Conservation (phyloP, 2,329 filamentous ascomycete genomes). For the Fusarium siculi region DNA sequence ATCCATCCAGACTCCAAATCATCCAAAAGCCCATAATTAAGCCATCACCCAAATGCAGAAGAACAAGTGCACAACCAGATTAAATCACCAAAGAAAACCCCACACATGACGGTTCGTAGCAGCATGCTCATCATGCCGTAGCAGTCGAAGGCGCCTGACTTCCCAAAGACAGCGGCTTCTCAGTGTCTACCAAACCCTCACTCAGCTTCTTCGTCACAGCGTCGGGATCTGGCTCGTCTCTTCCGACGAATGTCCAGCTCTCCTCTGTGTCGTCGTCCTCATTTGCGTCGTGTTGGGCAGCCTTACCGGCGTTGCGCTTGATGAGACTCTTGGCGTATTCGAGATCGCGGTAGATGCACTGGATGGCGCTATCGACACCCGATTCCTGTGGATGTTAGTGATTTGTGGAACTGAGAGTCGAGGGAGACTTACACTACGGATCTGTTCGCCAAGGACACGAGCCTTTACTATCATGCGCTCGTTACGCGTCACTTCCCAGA, state of each 20-base stretch:
- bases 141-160: conserved; percentile 33
- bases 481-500: conserved; percentile 92
- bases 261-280: conserved; percentile 74
- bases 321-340: conserved; percentile 91
- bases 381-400: conserved; percentile 72
- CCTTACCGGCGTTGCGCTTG: conserved; percentile 70
- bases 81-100: not conserved
- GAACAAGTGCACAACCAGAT: not conserved
- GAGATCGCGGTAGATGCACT: conserved; percentile 92
- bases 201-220: conserved; percentile 55
- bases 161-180: conserved; percentile 39
- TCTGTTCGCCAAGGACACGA: conserved; percentile 82
- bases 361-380: conserved; percentile 89
- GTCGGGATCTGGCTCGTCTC: conserved; percentile 59
- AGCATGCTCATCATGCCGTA: conserved; percentile 13
- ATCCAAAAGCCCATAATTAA: conserved; percentile 28
- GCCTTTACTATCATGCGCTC: conserved; percentile 93
- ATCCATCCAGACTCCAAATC: conserved; percentile 14
- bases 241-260: conserved; percentile 90
- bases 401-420: not conserved
- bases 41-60: not conserved
- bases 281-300: conserved; percentile 51
- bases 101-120: not conserved
- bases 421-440: conserved; percentile 75
- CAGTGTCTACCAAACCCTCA: conserved; percentile 45